A percentile compares a stretch with the other conserved stretches of the same genome.
Evolutionary conservation across 768 basidiomycete species (phyloP).

Genomic region (Holtermanniella nyarrowii): DNA sequence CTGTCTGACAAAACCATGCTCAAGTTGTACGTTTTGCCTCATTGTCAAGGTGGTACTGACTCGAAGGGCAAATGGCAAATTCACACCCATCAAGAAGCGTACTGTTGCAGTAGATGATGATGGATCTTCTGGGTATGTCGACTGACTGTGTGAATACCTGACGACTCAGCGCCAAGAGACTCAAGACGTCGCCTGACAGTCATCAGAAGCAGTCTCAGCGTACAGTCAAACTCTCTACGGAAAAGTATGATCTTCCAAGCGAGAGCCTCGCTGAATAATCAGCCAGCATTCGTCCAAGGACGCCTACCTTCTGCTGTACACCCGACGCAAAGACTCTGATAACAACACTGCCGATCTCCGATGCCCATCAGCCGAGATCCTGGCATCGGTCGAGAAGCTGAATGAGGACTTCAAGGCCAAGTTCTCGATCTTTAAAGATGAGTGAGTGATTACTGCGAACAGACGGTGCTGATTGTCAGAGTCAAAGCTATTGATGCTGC

Average conservation of each 20-base stretch:
- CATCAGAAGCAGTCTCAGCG: no score
- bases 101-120: slow-evolving; percentile 41
- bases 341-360: slow-evolving; percentile 5
- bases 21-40: no score
- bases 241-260: no score
- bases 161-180: neutral
- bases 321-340: slow-evolving; percentile 42
- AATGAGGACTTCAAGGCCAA: neutral
- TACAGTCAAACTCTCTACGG: no score
- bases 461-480: neutral
- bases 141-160: neutral
- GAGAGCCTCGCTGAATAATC: no score
- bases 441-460: no score
- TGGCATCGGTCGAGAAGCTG: no score
- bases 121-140: slow-evolving; percentile 40
- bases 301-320: slow-evolving; percentile 92
- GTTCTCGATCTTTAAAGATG: no score
- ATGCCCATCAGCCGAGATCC: neutral
- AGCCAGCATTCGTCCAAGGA: slow-evolving; percentile 52
- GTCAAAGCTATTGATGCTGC: neutral
- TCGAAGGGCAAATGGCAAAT: slow-evolving; percentile 35
- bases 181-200: neutral
- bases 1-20: no score
- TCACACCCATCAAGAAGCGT: slow-evolving; percentile 43
- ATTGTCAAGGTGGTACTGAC: slow-evolving; percentile 16